Evolutionary conservation across 495 filamentous ascomycete genomes (phyloP).

Genomic region (Neurospora hispaniola): DNA sequence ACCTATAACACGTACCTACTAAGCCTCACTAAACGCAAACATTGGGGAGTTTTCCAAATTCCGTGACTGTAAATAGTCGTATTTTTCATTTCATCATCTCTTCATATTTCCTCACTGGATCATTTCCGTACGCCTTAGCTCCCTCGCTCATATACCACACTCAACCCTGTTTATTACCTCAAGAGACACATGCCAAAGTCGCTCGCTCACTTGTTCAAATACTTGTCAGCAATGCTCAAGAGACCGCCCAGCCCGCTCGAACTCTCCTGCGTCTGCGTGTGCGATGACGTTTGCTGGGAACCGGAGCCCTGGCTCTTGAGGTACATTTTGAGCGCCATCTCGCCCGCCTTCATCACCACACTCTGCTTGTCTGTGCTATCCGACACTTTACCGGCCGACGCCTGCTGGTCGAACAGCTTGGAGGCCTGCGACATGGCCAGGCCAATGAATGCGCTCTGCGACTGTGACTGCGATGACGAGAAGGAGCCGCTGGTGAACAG

Average conservation of each 20-base stretch:
- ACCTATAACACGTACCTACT: background rate
- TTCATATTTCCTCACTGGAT: background rate
- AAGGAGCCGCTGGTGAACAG: slow-evolving; percentile 41
- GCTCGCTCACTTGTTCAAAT: background rate
- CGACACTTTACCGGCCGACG: slow-evolving; percentile 34
- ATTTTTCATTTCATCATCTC: background rate
- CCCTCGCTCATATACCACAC: background rate
- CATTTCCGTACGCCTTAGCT: background rate
- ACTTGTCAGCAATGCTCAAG: slow-evolving; percentile 14
- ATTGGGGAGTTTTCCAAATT: background rate
- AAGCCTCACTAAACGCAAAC: background rate
- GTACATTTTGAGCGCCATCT: slow-evolving; percentile 48
- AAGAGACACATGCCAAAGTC: background rate
- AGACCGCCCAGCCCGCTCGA: slow-evolving; percentile 9
- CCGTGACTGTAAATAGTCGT: background rate
- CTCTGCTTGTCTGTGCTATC: slow-evolving; percentile 38
- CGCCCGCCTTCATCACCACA: slow-evolving; percentile 40
- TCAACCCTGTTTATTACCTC: background rate
- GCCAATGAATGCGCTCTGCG: slow-evolving; percentile 37
- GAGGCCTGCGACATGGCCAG: slow-evolving; percentile 44
- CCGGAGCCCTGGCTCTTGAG: slow-evolving; percentile 34
- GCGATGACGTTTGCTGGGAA: background rate
- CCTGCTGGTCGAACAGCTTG: slow-evolving; percentile 43
- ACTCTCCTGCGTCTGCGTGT: slow-evolving; percentile 1
- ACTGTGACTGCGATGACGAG: slow-evolving; percentile 15